Evolutionary conservation across 495 filamentous ascomycete species (phyloP).

Genomic region (Entonaema liquescens): DNA sequence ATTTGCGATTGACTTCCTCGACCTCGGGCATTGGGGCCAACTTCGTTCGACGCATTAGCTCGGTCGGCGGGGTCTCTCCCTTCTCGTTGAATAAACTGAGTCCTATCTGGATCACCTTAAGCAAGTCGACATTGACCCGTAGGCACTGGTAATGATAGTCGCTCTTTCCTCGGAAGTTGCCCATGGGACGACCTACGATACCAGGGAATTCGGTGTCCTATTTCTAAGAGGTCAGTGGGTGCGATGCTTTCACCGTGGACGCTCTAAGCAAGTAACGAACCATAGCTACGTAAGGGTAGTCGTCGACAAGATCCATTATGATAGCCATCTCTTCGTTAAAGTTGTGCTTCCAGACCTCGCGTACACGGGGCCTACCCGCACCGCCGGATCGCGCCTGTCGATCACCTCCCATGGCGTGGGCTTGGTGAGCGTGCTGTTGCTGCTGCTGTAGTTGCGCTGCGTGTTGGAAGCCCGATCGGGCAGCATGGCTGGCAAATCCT

Average conservation of each 20-base stretch:
- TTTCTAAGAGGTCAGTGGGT: slow-evolving; percentile 37
- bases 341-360: slow-evolving; percentile 94
- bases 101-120: slow-evolving; percentile 96
- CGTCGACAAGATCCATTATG: slow-evolving; percentile 81
- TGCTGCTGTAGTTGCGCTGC: slow-evolving; percentile 74
- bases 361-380: slow-evolving; percentile 75
- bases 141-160: slow-evolving; percentile 99
- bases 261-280: slow-evolving; percentile 57
- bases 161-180: slow-evolving; percentile 89
- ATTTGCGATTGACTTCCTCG: slow-evolving; percentile 67
- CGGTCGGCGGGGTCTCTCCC: slow-evolving; percentile 80
- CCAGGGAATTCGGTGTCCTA: slow-evolving; percentile 99
- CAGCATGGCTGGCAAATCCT: slow-evolving; percentile 88
- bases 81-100: slow-evolving; percentile 89
- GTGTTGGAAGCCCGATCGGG: slow-evolving; percentile 84
- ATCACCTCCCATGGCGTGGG: slow-evolving; percentile 58
- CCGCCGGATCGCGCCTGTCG: slow-evolving; percentile 49
- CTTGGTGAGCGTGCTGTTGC: slow-evolving; percentile 60
- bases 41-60: slow-evolving; percentile 60
- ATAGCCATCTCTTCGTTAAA: slow-evolving; percentile 87
- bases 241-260: not conserved
- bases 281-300: slow-evolving; percentile 96
- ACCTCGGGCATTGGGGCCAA: slow-evolving; percentile 49
- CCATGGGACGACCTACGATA: slow-evolving; percentile 94
- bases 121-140: slow-evolving; percentile 93